Percentiles rank a stretch among this genome's conserved stretches.
phyloP scores from a whole-genome alignment of 257 asterid species.

The Mitragyna speciosa region DNA sequence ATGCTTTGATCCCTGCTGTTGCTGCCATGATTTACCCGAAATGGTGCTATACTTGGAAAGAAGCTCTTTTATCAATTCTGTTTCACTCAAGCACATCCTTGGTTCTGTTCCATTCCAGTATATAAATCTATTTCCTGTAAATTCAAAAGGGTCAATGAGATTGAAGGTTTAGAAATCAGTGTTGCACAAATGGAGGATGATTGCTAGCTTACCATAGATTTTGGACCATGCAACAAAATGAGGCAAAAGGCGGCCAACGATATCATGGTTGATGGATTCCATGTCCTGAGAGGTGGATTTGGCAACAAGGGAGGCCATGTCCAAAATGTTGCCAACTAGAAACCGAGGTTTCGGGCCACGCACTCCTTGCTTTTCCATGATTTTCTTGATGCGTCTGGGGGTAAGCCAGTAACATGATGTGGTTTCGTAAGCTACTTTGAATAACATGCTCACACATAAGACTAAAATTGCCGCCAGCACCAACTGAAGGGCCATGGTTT shows the following conservation, averaged over 20 bases:
- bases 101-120: slow-evolving; percentile 91
- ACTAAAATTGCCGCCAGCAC: slow-evolving; percentile 11
- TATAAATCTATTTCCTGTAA: slow-evolving; percentile 68
- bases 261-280: slow-evolving; percentile 63
- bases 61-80: slow-evolving; percentile 66
- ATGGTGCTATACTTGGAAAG: slow-evolving; percentile 56
- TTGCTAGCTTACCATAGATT: slow-evolving; percentile 46
- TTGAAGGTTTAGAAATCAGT: neutral
- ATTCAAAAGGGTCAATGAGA: neutral
- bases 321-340: slow-evolving; percentile 72
- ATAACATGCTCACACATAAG: slow-evolving; percentile 22
- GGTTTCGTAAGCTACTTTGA: slow-evolving; percentile 46
- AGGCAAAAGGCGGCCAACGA: slow-evolving; percentile 82
- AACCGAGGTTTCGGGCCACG: slow-evolving; percentile 83
- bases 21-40: slow-evolving; percentile 88
- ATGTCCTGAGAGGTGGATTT: slow-evolving; percentile 69
- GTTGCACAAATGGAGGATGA: neutral
- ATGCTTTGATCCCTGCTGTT: slow-evolving; percentile 79
- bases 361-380: slow-evolving; percentile 85
- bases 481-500: slow-evolving; percentile 38
- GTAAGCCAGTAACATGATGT: slow-evolving; percentile 58
- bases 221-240: slow-evolving; percentile 77
- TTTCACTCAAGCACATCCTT: slow-evolving; percentile 69
- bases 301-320: slow-evolving; percentile 56
- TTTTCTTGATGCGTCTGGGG: slow-evolving; percentile 73